A percentile compares a stretch with the other conserved stretches of the same genome.
phyloP scores from a whole-genome alignment of 768 basidiomycete genomes.

The Lyophyllum decastes region DNA sequence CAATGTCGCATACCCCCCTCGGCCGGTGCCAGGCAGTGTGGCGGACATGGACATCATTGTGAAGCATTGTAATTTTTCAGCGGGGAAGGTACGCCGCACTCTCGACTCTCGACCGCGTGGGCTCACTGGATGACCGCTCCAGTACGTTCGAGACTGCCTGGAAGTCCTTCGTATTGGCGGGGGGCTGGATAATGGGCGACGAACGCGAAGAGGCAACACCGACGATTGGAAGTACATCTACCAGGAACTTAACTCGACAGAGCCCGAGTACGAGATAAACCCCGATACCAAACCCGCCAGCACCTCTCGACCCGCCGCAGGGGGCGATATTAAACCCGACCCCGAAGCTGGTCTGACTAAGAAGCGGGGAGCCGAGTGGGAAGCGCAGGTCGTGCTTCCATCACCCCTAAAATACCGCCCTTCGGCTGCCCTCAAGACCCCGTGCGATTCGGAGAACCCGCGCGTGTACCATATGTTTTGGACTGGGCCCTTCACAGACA shows the following conservation, averaged over 20 bases:
- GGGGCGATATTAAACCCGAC: slow-evolving; percentile 32
- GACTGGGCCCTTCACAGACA: slow-evolving; percentile 96
- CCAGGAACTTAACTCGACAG: slow-evolving; percentile 34
- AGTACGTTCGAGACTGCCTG: slow-evolving; percentile 96
- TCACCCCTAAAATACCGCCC: slow-evolving; percentile 44
- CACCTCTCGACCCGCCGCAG: slow-evolving; percentile 24
- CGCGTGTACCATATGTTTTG: slow-evolving; percentile 95
- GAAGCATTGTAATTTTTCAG: slow-evolving; percentile 83
- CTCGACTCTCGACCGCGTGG: neutral
- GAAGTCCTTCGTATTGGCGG: slow-evolving; percentile 87
- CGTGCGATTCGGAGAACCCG: slow-evolving; percentile 79
- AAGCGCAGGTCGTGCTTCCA: slow-evolving; percentile 52
- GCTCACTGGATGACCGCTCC: neutral
- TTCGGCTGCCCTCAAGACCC: slow-evolving; percentile 38
- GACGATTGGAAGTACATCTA: slow-evolving; percentile 85
- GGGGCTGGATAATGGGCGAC: slow-evolving; percentile 76
- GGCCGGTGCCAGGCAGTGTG: slow-evolving; percentile 80
- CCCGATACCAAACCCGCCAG: slow-evolving; percentile 22
- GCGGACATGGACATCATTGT: slow-evolving; percentile 87
- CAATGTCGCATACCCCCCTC: slow-evolving; percentile 76
- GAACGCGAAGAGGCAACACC: slow-evolving; percentile 70
- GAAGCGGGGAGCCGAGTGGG: slow-evolving; percentile 62
- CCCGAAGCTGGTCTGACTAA: slow-evolving; percentile 56
- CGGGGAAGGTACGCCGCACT: slow-evolving; percentile 52
- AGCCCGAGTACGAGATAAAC: slow-evolving; percentile 18